Conservation (phyloP, 2,329 filamentous ascomycete species). For the Pyrenochaeta sp. region DNA sequence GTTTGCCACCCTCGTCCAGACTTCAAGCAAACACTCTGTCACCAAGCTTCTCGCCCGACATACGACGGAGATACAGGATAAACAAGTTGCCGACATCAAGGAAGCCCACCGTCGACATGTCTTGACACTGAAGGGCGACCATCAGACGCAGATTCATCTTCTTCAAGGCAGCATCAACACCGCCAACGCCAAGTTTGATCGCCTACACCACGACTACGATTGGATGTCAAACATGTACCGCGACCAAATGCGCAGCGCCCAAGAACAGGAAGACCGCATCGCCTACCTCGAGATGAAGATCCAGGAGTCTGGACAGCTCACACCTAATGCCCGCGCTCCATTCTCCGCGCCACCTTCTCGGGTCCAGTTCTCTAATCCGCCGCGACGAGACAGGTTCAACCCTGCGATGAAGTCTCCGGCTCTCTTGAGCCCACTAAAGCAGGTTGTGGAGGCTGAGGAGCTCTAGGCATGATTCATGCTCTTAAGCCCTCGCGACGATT, state of each 20-base stretch:
- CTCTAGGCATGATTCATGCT: constrained; percentile 7
- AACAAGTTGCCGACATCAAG: constrained; percentile 11
- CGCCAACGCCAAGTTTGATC: constrained; percentile 12
- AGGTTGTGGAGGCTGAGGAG: constrained; percentile 9
- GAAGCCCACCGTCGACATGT: constrained; percentile 16
- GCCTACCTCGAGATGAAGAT: constrained; percentile 39
- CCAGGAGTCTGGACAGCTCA: constrained; percentile 22
- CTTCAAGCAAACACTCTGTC: constrained; percentile 2
- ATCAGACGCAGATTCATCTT: constrained; percentile 7
- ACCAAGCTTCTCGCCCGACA: constrained; percentile 4
- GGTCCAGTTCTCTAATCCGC: constrained; percentile 15
- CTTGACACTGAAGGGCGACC: constrained; percentile 7
- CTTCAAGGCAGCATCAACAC: constrained; percentile 7
- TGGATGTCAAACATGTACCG: constrained; percentile 20
- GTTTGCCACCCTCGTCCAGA: neutral
- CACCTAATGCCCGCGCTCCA: constrained; percentile 1
- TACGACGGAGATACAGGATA: constrained; percentile 7
- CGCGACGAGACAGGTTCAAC: constrained; percentile 9
- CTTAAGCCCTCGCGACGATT: too few relatives aligned
- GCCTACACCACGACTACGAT: constrained; percentile 19
- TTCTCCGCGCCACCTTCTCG: constrained; percentile 24
- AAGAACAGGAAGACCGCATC: constrained; percentile 41
- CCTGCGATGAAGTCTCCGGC: neutral
- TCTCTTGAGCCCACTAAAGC: constrained; percentile 3
- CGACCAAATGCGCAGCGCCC: constrained; percentile 18